Evolutionary conservation across 345 rosid species (phyloP).

Genomic region (Excoecaria cochinchinensis): DNA sequence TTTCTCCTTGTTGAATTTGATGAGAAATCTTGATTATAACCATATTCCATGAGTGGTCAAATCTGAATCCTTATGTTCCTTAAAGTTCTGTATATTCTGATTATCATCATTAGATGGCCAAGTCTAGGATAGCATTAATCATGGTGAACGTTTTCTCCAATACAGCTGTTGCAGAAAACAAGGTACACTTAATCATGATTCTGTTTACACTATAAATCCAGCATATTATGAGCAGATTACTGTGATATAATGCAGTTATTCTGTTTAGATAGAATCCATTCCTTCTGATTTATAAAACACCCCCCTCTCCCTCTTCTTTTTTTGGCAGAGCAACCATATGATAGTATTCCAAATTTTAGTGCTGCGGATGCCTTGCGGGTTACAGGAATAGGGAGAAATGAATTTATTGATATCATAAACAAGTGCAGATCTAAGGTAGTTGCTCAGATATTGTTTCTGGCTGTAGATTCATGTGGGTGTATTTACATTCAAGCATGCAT

Average conservation of each 20-base stretch:
- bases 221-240: no score
- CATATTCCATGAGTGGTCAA: no score
- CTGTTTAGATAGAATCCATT: not conserved
- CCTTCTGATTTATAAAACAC: constrained; percentile 31
- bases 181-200: constrained; percentile 42
- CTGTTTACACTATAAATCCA: not conserved
- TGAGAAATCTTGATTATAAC: no score
- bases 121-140: constrained; percentile 65
- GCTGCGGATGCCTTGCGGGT: constrained; percentile 97
- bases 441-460: constrained; percentile 11
- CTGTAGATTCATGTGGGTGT: constrained; percentile 12
- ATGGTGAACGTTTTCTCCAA: constrained; percentile 86
- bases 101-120: constrained; percentile 54
- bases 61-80: not conserved
- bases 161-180: constrained; percentile 85
- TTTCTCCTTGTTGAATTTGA: no score
- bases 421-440: constrained; percentile 97
- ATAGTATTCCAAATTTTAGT: constrained; percentile 98
- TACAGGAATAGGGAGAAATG: constrained; percentile 98
- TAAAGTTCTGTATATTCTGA: constrained; percentile 6
- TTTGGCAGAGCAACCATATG: constrained; percentile 93
- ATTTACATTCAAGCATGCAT: not conserved
- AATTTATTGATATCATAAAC: constrained; percentile 97
- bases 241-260: no score
- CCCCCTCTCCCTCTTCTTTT: constrained; percentile 38